These are phyloP conservation scores for Chlorella sp. DNA, from an alignment of 139 green algal genomes.

Conservation along the genomic window DNA sequence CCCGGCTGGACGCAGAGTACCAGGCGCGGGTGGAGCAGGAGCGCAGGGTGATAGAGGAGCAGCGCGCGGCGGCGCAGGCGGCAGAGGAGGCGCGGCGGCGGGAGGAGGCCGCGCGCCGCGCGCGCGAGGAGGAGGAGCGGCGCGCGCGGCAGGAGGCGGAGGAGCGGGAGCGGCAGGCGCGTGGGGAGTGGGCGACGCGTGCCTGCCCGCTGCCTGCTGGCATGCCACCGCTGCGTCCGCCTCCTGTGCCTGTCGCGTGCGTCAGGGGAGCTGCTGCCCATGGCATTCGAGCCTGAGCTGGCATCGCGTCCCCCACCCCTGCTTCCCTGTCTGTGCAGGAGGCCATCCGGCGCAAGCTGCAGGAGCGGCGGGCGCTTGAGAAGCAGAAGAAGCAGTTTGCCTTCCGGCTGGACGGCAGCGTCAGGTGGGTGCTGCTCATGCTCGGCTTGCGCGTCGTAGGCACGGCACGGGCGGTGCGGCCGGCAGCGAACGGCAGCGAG, in stretches of 20 bases:
- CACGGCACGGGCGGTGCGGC: no score
- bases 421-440: no score
- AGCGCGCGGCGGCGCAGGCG: slow-evolving; percentile 13
- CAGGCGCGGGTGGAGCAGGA: slow-evolving; percentile 26
- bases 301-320: neutral
- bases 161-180: slow-evolving; percentile 23
- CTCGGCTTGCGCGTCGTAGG: no score
- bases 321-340: slow-evolving; percentile 1
- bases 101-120: neutral
- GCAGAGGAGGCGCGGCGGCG: slow-evolving; percentile 24
- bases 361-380: slow-evolving; percentile 32
- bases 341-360: slow-evolving; percentile 4
- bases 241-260: neutral
- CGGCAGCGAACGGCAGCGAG: no score
- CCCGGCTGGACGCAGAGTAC: slow-evolving; percentile 35
- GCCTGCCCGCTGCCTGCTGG: neutral
- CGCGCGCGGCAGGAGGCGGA: slow-evolving; percentile 16
- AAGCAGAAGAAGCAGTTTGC: slow-evolving; percentile 40
- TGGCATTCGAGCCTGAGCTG: neutral
- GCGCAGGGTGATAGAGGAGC: slow-evolving; percentile 28
- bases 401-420: slow-evolving; percentile 34
- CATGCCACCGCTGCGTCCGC: neutral
- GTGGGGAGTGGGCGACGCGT: slow-evolving; percentile 11
- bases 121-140: slow-evolving; percentile 37
- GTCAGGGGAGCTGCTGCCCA: neutral